These are phyloP conservation scores for Pseudomicrostroma phylloplanum DNA, from an alignment of 1,284 basidiomycete species.

Conservation along the genomic window DNA sequence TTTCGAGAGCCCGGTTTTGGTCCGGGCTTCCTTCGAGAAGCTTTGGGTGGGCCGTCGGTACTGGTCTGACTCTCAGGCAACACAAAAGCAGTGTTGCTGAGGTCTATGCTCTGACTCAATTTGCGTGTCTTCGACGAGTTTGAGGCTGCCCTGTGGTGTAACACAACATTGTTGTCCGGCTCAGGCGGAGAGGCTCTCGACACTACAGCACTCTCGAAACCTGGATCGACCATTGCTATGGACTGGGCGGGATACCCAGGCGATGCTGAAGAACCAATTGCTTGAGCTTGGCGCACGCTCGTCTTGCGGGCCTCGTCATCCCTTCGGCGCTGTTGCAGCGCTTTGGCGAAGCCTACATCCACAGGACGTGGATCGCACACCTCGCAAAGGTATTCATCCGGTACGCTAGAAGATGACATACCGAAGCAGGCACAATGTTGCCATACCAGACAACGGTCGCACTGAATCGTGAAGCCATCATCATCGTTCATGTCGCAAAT, in stretches of 20 bases:
- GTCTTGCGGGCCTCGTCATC: conserved; percentile 42
- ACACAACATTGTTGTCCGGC: neutral
- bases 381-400: conserved; percentile 59
- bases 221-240: neutral
- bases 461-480: conserved; percentile 87
- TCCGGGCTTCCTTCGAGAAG: neutral
- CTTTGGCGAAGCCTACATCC: conserved; percentile 39
- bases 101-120: conserved; percentile 30
- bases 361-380: conserved; percentile 49
- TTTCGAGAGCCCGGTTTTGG: conserved; percentile 3
- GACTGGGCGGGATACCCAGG: neutral
- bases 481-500: conserved; percentile 68
- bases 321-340: conserved; percentile 37
- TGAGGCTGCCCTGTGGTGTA: neutral
- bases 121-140: conserved; percentile 20
- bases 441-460: conserved; percentile 82
- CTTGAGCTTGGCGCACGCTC: neutral
- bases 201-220: neutral
- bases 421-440: conserved; percentile 79
- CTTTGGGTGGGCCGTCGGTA: neutral
- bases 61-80: neutral
- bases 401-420: conserved; percentile 58
- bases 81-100: conserved; percentile 28
- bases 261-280: conserved; percentile 13
- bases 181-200: neutral